Base-by-base conservation (phyloP, 164 flowering plant genomes). In the Pachysandra terminalis region DNA sequence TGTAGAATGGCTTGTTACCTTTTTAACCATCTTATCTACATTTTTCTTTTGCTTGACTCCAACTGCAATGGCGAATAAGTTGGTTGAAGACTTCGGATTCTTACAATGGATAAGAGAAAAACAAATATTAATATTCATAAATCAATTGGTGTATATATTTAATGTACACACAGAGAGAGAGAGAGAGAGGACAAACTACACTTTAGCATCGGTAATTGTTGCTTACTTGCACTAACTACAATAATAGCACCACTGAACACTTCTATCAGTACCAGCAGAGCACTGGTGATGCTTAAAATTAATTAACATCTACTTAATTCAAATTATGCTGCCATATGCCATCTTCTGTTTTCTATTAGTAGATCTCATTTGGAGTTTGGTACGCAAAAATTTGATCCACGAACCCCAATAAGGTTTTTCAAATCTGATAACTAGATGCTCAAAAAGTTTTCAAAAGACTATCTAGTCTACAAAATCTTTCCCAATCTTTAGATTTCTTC, bases 11-110 rank as follows among this genome's bases (percentile, higher is more conserved):
- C 15, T 1, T 15, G 21, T 59, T 45, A 93, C 98, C 98, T 91
- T 93, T 67, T 73, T 66, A 66, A 94, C 85, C 64, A 94, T 87
- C 71, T 71, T 51, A 64, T 86, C 66, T 49, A 94, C 95, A 51
- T 78, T 56, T 56, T 80, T 80, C 55, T 85, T 88, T 73, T 94
- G 98, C 81, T 83, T 87, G 69, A 88, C 80, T 69, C 97, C 98
- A 55, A 82, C 98, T 48, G 98, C 86, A 61, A 94, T 75, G 25
- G 95, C 96, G 71, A 94, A 75, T 75, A 94, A 82, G 78, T 65
- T 85, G 72, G 57, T 69, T 22, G 87, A 68, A 69, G 68, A 63
- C 62, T 77, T 83, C 63, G 65, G 59, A 26, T 79, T 73, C 56
- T 68, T 67, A 86, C 85, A 82, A 21, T 59, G 67, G 23, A 70